Percentiles rank a stretch among this genome's conserved stretches.
Evolutionary conservation across 176 grass and related monocot genomes (phyloP).

Genomic region (Aegilops bicornis): DNA sequence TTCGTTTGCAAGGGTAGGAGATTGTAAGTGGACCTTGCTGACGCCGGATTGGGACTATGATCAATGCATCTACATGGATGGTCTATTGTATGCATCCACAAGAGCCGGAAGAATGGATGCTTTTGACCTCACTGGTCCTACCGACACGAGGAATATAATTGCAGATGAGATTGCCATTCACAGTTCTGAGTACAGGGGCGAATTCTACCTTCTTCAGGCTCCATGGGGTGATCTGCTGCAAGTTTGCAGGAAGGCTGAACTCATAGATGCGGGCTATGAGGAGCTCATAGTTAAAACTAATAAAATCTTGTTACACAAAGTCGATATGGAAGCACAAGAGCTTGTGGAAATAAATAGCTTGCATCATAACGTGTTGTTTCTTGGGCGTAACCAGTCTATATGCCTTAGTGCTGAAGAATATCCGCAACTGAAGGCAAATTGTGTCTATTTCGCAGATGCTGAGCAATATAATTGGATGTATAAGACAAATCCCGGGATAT

Average conservation of each 20-base stretch:
- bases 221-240: neutral
- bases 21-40: neutral
- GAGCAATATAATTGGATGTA: neutral
- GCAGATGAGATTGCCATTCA: neutral
- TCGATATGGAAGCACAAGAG: neutral
- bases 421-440: neutral
- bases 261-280: neutral
- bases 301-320: neutral
- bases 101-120: neutral
- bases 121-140: neutral
- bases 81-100: neutral
- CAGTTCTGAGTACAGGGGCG: neutral
- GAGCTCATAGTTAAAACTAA: neutral
- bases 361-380: neutral
- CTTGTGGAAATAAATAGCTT: neutral
- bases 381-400: neutral
- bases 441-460: neutral
- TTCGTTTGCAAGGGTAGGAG: neutral
- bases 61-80: neutral
- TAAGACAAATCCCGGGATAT: neutral
- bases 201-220: neutral
- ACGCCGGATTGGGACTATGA: neutral
- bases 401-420: neutral
- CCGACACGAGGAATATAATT: neutral
- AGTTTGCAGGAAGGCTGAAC: neutral